Evolutionary conservation across 345 rosid genomes (phyloP).

Genomic region (Cardiospermum halicacabum): DNA sequence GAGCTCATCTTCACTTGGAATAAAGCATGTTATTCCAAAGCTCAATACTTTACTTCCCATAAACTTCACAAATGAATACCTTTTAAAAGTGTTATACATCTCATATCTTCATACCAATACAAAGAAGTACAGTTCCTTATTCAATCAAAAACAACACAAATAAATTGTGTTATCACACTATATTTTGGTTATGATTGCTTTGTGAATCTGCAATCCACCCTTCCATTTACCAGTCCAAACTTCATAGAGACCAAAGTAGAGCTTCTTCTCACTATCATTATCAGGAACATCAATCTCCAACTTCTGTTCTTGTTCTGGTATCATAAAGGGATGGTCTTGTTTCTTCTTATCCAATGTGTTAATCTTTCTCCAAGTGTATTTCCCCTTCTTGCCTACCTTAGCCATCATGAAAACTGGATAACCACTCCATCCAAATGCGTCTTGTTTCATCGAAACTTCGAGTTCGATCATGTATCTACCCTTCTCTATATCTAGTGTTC

Average conservation of each 20-base stretch:
- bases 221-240: slow-evolving; percentile 68
- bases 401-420: slow-evolving; percentile 52
- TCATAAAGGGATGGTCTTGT: not conserved
- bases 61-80: too few species aligned
- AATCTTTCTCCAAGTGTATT: slow-evolving; percentile 26
- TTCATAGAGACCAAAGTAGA: slow-evolving; percentile 67
- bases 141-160: too few species aligned
- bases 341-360: slow-evolving; percentile 3
- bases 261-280: not conserved
- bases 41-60: too few species aligned
- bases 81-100: too few species aligned
- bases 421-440: slow-evolving; percentile 46
- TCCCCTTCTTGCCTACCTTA: slow-evolving; percentile 47
- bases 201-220: slow-evolving; percentile 49
- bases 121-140: too few species aligned
- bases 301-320: not conserved
- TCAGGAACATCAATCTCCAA: not conserved
- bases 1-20: too few species aligned
- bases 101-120: too few species aligned
- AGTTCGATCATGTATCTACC: slow-evolving; percentile 34
- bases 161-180: too few species aligned
- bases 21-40: too few species aligned
- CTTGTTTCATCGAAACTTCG: slow-evolving; percentile 27
- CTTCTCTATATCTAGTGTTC: not conserved
- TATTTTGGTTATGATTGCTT: slow-evolving; percentile 23